These are phyloP conservation scores for Malassezia restricta DNA, from an alignment of 1,284 basidiomycete genomes.

Conservation along the genomic window DNA sequence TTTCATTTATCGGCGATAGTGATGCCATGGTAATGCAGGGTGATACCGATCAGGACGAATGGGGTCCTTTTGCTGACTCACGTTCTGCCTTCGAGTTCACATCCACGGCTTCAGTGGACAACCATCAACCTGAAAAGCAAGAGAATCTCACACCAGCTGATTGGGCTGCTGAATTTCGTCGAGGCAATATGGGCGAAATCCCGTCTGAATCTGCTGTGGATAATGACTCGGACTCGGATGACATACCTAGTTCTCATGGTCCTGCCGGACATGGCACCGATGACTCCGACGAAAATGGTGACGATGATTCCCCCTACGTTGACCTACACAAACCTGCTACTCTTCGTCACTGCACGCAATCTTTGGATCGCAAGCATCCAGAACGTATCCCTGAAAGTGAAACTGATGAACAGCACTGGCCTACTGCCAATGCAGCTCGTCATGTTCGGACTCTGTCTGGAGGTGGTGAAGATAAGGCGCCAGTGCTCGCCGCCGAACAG, in stretches of 20 bases:
- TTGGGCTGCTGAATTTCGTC: conserved; percentile 38
- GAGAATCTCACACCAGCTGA: conserved; percentile 43
- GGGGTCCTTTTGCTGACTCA: conserved; percentile 42
- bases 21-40: background rate
- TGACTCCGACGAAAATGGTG: conserved; percentile 16
- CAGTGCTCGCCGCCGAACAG: conserved; percentile 4
- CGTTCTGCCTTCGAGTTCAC: conserved; percentile 13
- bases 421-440: conserved; percentile 2
- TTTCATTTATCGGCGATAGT: conserved; percentile 2
- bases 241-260: conserved; percentile 12
- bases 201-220: conserved; percentile 10
- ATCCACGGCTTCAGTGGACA: conserved; percentile 3
- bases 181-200: conserved; percentile 15
- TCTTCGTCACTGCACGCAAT: conserved; percentile 6
- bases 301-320: conserved; percentile 15
- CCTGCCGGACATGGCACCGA: conserved; percentile 1
- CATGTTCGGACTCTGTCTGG: background rate
- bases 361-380: conserved; percentile 17
- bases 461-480: conserved; percentile 2
- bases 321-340: conserved; percentile 18
- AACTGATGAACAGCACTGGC: conserved; percentile 16
- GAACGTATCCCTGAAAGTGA: conserved; percentile 1
- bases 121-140: background rate
- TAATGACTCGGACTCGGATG: conserved; percentile 28
- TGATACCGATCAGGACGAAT: conserved; percentile 12